A percentile compares a stretch with the other conserved stretches of the same genome.
Evolutionary conservation across 495 filamentous ascomycete genomes (phyloP).

Genomic region (Penicillium riverlandense): DNA sequence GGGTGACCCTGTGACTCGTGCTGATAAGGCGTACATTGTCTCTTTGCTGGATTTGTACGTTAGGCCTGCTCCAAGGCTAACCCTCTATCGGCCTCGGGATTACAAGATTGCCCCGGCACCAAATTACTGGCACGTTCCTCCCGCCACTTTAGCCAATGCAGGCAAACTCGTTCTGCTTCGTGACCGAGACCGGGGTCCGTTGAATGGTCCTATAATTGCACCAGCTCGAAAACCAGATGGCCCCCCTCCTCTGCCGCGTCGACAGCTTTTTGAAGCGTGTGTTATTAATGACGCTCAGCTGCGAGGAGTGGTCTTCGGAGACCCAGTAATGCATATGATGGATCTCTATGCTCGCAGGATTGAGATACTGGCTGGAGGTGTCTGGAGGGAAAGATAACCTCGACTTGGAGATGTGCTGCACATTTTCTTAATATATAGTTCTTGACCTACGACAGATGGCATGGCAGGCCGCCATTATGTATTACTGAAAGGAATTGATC

Average conservation of each 20-base stretch:
- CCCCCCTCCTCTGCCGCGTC: constrained; percentile 10
- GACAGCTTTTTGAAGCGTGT: constrained; percentile 52
- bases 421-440: too few relatives aligned
- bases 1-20: constrained; percentile 71
- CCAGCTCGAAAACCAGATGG: not conserved
- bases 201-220: not conserved
- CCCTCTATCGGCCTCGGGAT: constrained; percentile 1
- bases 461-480: too few relatives aligned
- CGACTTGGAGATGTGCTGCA: too few relatives aligned
- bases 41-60: constrained; percentile 65
- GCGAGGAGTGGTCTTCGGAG: constrained; percentile 63
- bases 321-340: constrained; percentile 75
- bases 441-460: too few relatives aligned
- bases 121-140: constrained; percentile 55
- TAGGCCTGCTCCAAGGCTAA: constrained; percentile 45
- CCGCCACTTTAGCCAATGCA: constrained; percentile 54
- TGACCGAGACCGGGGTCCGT: constrained; percentile 3
- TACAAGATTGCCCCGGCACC: constrained; percentile 1
- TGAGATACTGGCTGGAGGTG: constrained; percentile 49
- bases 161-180: constrained; percentile 61
- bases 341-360: constrained; percentile 62
- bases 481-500: too few relatives aligned
- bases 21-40: constrained; percentile 65
- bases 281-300: constrained; percentile 57
- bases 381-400: not conserved